Percentiles rank a stretch among this genome's conserved stretches.
Evolutionary conservation across 75 land plant species (phyloP).

Genomic region (Pseudotsuga menziesii): DNA sequence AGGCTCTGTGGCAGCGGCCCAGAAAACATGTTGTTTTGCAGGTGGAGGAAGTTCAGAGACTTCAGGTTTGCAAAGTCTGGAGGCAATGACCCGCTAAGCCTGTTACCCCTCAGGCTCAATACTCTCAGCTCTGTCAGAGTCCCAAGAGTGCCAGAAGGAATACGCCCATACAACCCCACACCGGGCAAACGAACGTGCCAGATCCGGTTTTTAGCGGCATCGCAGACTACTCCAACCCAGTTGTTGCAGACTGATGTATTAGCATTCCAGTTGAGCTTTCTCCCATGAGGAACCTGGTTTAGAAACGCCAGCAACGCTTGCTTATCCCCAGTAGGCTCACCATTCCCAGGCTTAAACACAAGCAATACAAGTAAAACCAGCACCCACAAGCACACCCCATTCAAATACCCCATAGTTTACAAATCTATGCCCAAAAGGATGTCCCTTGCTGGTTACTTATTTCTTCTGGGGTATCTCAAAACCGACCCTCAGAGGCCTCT

Average conservation of each 20-base stretch:
- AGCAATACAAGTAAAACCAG: background rate
- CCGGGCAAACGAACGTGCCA: slow-evolving; percentile 62
- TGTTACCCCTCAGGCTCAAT: slow-evolving; percentile 68
- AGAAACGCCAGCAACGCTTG: slow-evolving; percentile 55
- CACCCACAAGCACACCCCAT: background rate
- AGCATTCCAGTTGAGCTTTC: slow-evolving; percentile 49
- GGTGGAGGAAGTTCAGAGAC: slow-evolving; percentile 29
- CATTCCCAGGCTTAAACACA: slow-evolving; percentile 4
- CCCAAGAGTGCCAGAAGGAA: slow-evolving; percentile 66
- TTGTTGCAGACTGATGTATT: slow-evolving; percentile 30
- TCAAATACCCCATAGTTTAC: no score
- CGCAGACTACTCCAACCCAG: slow-evolving; percentile 60
- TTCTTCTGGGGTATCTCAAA: no score
- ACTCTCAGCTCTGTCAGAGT: slow-evolving; percentile 46
- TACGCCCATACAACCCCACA: slow-evolving; percentile 53
- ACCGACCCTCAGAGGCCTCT: no score
- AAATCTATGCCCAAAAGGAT: no score
- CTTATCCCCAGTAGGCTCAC: slow-evolving; percentile 42
- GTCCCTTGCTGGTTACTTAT: no score
- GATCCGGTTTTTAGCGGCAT: slow-evolving; percentile 25
- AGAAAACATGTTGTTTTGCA: slow-evolving; percentile 50
- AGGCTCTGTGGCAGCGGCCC: slow-evolving; percentile 42
- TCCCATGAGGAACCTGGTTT: slow-evolving; percentile 34
- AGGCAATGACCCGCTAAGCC: slow-evolving; percentile 61
- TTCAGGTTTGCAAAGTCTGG: slow-evolving; percentile 42